Evolutionary conservation across 345 rosid genomes (phyloP).

Genomic region (Hibiscus tridactylites): DNA sequence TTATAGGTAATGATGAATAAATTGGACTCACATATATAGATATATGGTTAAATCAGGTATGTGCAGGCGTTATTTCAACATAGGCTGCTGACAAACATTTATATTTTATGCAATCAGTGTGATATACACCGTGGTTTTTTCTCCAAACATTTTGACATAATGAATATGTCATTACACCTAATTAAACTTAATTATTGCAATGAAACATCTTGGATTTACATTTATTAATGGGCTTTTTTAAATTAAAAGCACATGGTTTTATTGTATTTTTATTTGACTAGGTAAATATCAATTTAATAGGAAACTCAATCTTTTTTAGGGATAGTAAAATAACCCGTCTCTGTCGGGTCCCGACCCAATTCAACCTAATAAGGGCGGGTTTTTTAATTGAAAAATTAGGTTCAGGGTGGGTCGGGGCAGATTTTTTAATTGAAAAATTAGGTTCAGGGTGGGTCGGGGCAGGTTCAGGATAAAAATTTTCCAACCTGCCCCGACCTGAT

Average conservation of each 20-base stretch:
- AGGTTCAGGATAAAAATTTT: no score
- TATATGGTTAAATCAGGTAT: not conserved
- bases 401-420: no score
- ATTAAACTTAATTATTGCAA: not conserved
- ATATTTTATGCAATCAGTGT: not conserved
- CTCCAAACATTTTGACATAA: not conserved
- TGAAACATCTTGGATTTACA: not conserved
- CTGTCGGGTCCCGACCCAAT: no score
- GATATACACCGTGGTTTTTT: not conserved
- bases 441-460: no score
- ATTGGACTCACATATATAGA: no score
- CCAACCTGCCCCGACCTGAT: no score
- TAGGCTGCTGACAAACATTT: not conserved
- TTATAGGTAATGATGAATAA: no score
- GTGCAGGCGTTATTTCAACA: slow-evolving; percentile 1
- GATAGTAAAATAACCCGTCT: no score
- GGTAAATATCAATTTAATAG: not conserved
- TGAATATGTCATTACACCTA: not conserved
- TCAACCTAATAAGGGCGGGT: no score
- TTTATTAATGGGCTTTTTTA: no score
- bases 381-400: no score
- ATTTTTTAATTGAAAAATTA: no score
- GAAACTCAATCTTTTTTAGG: not conserved
- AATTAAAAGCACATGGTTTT: not conserved
- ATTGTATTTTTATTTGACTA: not conserved